These are phyloP conservation scores for Phytophthora pini DNA, from an alignment of 352 stramenopile genomes.

Conservation along the genomic window DNA sequence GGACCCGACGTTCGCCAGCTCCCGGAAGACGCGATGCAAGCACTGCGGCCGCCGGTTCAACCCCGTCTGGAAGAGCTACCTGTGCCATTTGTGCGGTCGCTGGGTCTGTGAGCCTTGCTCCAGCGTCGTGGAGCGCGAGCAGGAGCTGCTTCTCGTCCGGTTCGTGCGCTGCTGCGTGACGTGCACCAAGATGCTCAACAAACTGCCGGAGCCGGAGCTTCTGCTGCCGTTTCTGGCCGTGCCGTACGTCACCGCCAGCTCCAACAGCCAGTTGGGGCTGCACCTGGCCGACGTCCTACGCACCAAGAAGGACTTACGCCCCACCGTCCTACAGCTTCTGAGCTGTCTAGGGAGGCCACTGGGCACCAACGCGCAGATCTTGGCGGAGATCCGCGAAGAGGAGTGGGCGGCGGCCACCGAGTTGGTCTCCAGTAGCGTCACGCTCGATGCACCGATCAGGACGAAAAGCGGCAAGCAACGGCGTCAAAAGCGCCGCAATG, in stretches of 20 bases:
- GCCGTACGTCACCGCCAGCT: conserved; percentile 37
- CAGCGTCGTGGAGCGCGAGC: conserved; percentile 60
- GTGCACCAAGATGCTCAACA: conserved; percentile 59
- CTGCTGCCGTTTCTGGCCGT: conserved; percentile 35
- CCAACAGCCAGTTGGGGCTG: conserved; percentile 50
- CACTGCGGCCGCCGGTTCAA: conserved; percentile 57
- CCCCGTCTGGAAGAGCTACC: conserved; percentile 48
- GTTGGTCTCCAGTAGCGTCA: conserved; percentile 14
- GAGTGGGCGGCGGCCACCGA: conserved; percentile 44
- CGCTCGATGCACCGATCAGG: conserved; percentile 4
- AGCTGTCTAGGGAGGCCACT: conserved; percentile 35
- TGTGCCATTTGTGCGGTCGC: conserved; percentile 61
- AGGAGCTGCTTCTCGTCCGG: conserved; percentile 47
- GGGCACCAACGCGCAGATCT: conserved; percentile 29
- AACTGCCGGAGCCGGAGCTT: conserved; percentile 51
- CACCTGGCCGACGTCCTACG: conserved; percentile 53
- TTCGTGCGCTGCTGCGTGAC: conserved; percentile 56
- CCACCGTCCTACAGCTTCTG: conserved; percentile 46
- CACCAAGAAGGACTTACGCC: conserved; percentile 35
- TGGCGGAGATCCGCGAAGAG: conserved; percentile 45
- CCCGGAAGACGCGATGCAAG: conserved; percentile 43
- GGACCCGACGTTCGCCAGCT: conserved; percentile 21
- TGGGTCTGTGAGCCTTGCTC: conserved; percentile 64
- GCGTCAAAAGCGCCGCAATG: conserved; percentile 24
- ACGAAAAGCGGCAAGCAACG: conserved; percentile 24